These are phyloP conservation scores for Fusarium begoniae DNA, from an alignment of 2,329 filamentous ascomycete genomes.

Conservation along the genomic window DNA sequence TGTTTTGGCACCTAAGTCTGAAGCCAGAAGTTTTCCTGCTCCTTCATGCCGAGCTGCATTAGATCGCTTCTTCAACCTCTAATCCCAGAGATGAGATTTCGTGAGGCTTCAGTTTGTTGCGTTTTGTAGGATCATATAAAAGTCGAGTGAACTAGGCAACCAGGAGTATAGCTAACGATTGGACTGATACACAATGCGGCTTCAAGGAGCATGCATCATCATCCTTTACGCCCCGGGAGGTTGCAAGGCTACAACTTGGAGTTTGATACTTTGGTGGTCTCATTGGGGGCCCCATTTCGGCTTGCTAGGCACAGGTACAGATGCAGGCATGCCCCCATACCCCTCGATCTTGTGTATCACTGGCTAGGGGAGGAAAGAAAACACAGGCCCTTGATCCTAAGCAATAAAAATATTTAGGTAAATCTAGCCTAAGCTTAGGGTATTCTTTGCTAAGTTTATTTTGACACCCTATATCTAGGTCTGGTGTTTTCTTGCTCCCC, in stretches of 20 bases:
- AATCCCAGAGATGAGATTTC: background rate
- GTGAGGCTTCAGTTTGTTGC: background rate
- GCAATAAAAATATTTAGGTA: no score
- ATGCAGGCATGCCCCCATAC: constrained; percentile 18
- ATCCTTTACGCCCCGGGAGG: background rate
- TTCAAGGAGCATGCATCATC: background rate
- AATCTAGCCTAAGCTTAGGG: no score
- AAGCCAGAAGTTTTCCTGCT: background rate
- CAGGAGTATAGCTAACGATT: background rate
- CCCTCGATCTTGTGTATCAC: constrained; percentile 26
- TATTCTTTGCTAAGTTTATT: no score
- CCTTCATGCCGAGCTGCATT: background rate
- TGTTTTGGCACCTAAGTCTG: background rate
- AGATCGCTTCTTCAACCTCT: constrained; percentile 8
- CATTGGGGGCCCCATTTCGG: constrained; percentile 24
- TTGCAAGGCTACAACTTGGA: background rate
- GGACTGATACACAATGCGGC: background rate
- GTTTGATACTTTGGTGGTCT: constrained; percentile 11
- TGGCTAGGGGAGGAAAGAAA: background rate
- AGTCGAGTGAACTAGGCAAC: background rate
- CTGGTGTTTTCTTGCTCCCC: no score
- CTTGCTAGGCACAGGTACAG: constrained; percentile 17
- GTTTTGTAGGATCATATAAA: background rate
- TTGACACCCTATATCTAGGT: no score
- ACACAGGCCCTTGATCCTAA: no score